phyloP scores from a whole-genome alignment of 495 filamentous ascomycete species.

The Penicillium daleae region DNA sequence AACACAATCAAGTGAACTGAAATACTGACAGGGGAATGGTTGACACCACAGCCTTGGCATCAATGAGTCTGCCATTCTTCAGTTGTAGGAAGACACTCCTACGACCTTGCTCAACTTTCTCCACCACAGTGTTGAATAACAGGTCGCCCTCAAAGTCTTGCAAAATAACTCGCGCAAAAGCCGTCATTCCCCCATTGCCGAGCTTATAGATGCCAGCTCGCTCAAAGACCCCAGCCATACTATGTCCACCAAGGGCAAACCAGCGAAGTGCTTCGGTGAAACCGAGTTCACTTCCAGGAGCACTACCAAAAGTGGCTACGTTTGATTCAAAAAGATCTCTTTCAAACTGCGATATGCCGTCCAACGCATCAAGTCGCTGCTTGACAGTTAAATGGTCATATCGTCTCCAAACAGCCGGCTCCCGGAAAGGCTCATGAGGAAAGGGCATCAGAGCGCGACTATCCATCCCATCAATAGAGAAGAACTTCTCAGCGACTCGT shows the following conservation, averaged over 20 bases:
- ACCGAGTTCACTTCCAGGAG: not conserved
- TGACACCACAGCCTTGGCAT: not conserved
- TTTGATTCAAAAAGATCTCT: not conserved
- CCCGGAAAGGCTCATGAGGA: not conserved
- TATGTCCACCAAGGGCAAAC: not conserved
- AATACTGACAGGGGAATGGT: not conserved
- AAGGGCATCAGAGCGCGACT: not conserved
- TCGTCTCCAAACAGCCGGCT: not conserved
- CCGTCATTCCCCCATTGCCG: not conserved
- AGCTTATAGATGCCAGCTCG: not conserved
- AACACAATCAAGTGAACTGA: not conserved
- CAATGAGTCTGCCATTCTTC: not conserved
- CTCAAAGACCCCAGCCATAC: not conserved
- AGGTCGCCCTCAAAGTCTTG: not conserved
- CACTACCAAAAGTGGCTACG: not conserved
- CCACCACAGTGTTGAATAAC: not conserved
- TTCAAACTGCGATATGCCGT: not conserved
- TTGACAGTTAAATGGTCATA: not conserved
- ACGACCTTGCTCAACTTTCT: not conserved
- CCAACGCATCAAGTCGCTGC: not conserved
- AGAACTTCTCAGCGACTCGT: not conserved
- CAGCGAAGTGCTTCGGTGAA: not conserved
- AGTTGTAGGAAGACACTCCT: not conserved
- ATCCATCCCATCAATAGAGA: not conserved
- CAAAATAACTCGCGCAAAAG: not conserved